Evolutionary conservation across 306 rosid genomes (phyloP).

Genomic region (Prinsepia uniflora): DNA sequence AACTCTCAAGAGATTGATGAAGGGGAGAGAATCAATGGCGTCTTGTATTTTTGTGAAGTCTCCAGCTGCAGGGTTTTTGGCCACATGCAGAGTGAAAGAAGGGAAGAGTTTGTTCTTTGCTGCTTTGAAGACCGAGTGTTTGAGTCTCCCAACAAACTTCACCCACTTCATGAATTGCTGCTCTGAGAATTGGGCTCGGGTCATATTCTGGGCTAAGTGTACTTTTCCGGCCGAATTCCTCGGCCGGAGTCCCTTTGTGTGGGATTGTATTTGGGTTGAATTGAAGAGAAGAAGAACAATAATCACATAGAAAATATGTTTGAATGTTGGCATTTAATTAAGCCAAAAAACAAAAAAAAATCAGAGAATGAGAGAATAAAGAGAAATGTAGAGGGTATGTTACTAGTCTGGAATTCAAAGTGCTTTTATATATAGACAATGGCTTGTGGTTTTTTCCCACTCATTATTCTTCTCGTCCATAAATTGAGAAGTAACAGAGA

Average conservation of each 20-base stretch:
- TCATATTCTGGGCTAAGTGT: constrained; percentile 31
- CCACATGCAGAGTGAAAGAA: constrained; percentile 70
- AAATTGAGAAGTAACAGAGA: no score
- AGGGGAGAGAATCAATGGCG: constrained; percentile 86
- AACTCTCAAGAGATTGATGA: constrained; percentile 78
- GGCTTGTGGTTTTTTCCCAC: not conserved
- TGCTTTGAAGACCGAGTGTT: constrained; percentile 61
- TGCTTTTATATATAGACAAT: constrained; percentile 10
- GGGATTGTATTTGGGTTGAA: constrained; percentile 39
- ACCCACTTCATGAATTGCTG: constrained; percentile 89
- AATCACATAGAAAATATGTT: constrained; percentile 19
- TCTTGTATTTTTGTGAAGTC: constrained; percentile 75
- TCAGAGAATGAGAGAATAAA: constrained; percentile 17
- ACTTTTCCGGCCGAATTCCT: constrained; percentile 29
- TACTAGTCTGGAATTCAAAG: constrained; percentile 16
- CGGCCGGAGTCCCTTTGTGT: constrained; percentile 51
- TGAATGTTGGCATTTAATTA: constrained; percentile 50
- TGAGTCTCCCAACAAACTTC: constrained; percentile 66
- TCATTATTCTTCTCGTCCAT: no score
- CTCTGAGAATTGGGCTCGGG: constrained; percentile 51
- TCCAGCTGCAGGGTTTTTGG: constrained; percentile 47
- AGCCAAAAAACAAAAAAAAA: constrained; percentile 22
- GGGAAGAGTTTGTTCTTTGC: constrained; percentile 82
- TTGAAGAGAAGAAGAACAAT: constrained; percentile 44
- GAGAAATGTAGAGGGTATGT: not conserved